Conservation (phyloP, 2,329 filamentous ascomycete genomes). For the Exophiala viscosa region DNA sequence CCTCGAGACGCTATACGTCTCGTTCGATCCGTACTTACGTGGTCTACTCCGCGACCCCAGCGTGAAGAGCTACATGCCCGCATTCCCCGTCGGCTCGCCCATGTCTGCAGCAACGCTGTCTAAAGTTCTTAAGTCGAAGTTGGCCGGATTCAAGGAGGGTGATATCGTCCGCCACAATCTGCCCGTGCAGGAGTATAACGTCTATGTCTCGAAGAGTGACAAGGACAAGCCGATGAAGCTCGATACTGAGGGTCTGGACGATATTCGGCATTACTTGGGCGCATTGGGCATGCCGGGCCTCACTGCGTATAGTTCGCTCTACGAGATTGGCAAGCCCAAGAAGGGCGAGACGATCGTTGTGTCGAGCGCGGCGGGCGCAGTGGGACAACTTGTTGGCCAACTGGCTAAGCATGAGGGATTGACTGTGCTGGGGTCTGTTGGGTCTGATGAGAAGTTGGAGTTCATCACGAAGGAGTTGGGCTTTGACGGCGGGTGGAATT, state of each 20-base stretch:
- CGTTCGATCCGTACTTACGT: conserved; percentile 74
- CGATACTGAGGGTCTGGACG: conserved; percentile 20
- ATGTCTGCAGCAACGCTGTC: conserved; percentile 63
- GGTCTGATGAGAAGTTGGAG: conserved; percentile 73
- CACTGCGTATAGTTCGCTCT: conserved; percentile 70
- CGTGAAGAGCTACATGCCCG: conserved; percentile 63
- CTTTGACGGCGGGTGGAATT: conserved; percentile 78
- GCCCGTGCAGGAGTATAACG: conserved; percentile 64
- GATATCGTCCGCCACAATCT: conserved; percentile 58
- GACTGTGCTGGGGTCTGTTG: conserved; percentile 74
- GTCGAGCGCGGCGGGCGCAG: conserved; percentile 73
- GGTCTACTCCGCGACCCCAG: conserved; percentile 64
- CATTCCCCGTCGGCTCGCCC: conserved; percentile 60
- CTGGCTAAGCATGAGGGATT: conserved; percentile 77
- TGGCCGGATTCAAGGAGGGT: conserved; percentile 59
- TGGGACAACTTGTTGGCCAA: conserved; percentile 79
- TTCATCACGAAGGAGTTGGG: conserved; percentile 67
- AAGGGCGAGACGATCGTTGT: conserved; percentile 80
- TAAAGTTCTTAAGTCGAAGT: conserved; percentile 68
- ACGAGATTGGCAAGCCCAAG: conserved; percentile 70
- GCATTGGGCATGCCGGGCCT: conserved; percentile 74
- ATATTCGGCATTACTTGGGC: conserved; percentile 63
- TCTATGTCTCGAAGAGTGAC: conserved; percentile 2
- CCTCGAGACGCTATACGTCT: conserved; percentile 63
- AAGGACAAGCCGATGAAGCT: conserved; percentile 11